Evolutionary conservation across 768 basidiomycete species (phyloP).

Genomic region (Mycena amicta): DNA sequence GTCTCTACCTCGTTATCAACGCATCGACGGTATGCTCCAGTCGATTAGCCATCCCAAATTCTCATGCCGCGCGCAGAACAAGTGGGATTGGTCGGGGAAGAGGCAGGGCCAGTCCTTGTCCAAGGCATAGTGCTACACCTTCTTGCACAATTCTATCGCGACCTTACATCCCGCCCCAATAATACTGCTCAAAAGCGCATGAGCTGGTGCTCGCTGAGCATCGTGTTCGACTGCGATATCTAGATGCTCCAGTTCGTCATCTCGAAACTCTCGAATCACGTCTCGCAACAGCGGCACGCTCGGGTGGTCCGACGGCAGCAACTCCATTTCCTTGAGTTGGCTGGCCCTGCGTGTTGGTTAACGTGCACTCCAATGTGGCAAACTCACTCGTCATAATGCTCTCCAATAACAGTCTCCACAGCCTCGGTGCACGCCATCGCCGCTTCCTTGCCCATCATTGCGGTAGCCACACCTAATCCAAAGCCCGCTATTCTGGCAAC

Average conservation of each 20-base stretch:
- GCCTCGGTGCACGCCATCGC: conserved; percentile 99
- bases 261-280: conserved; percentile 81
- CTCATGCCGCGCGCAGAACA: conserved; percentile 13
- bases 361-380: conserved; percentile 1
- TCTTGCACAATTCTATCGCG: conserved; percentile 89
- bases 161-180: conserved; percentile 85
- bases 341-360: conserved; percentile 41
- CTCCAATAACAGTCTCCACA: conserved; percentile 96
- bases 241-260: conserved; percentile 94
- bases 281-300: conserved; percentile 75
- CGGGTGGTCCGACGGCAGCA: conserved; percentile 66
- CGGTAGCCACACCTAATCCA: conserved; percentile 82
- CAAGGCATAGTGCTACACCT: conserved; percentile 51
- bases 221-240: conserved; percentile 87
- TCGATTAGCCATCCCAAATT: background rate
- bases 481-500: conserved; percentile 88
- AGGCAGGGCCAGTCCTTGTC: conserved; percentile 32
- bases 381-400: conserved; percentile 97
- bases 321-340: conserved; percentile 77
- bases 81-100: conserved; percentile 34
- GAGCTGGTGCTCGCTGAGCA: conserved; percentile 88
- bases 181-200: conserved; percentile 84
- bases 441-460: conserved; percentile 86
- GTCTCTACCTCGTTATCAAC: conserved; percentile 50
- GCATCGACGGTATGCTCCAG: conserved; percentile 33